Evolutionary conservation across 371 early-diverging fungal species (phyloP), one percentile per base, ranked within the genome.

Genomic region (Circinella umbellata): DNA sequence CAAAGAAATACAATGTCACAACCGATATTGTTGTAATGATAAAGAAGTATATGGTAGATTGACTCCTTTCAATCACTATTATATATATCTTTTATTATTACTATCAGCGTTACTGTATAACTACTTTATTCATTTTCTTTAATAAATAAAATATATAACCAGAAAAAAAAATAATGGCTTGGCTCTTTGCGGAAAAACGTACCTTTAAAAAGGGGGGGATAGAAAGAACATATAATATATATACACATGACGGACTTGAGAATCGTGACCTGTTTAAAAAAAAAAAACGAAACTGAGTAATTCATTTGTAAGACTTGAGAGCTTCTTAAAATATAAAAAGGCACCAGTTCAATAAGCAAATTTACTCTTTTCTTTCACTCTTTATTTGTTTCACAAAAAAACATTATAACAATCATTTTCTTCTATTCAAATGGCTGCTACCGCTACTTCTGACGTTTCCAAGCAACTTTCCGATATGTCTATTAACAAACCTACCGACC

Each of bases 381-480:
- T 48, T n/a, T 27, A 39, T 48, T n/a, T 35, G 35, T 35, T 27
- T 27, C 27, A 27, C 27, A 27, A 27, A 27, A 27, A 27, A 27
- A 27, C 27, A 27, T 27, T 2, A 27, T 42, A 51, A 14, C 51
- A 51, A 14, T 15, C 8, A 27, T 27, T 27, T 27, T 27, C 27
- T 27, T 2, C 2, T 27, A 51, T 17, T 13, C 9, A 51, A 42
- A 63, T 57, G 57, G 53, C 65, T 17, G 8, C 53, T 15, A 51
- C 65, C 14, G 4, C 53, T 14, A 42, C 42, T 42, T 27, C 65
- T 49, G 60, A 61, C 46, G 55, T 64, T 10, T 36, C 64, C 38
- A 64, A 64, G 15, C 59, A 64, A 46, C 36, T 64, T 18, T 47
- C 59, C 49, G 49, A 18, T n/a, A 46, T 70, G 65, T 62, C 70